phyloP scores from a whole-genome alignment of 2,329 filamentous ascomycete species.

The Talaromyces sp. region DNA sequence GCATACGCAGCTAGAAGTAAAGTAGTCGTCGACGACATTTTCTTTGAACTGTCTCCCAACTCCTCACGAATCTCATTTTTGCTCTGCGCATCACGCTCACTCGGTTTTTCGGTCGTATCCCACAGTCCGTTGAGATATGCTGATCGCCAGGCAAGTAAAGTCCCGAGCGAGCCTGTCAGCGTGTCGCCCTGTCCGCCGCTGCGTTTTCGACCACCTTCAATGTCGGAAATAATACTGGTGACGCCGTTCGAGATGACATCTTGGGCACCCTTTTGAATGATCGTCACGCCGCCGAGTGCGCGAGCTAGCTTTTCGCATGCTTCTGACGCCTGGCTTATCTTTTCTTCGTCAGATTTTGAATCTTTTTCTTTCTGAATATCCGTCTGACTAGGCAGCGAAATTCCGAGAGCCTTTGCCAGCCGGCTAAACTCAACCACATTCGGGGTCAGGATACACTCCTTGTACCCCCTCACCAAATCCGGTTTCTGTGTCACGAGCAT shows the following conservation, averaged over 20 bases:
- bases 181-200: constrained; percentile 95
- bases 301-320: constrained; percentile 65
- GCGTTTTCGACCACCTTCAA: constrained; percentile 77
- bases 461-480: constrained; percentile 72
- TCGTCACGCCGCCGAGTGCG: constrained; percentile 78
- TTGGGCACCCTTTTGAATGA: constrained; percentile 79
- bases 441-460: constrained; percentile 80
- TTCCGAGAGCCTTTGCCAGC: constrained; percentile 66
- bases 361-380: constrained; percentile 37
- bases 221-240: constrained; percentile 67
- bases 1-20: constrained; percentile 77
- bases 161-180: constrained; percentile 81
- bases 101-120: constrained; percentile 42
- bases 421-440: constrained; percentile 91
- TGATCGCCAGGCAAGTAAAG: constrained; percentile 79
- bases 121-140: constrained; percentile 81
- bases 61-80: constrained; percentile 37
- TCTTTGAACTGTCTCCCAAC: constrained; percentile 41
- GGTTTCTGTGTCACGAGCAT: constrained; percentile 70
- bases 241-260: constrained; percentile 81
- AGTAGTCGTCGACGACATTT: constrained; percentile 54
- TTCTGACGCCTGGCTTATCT: constrained; percentile 43
- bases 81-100: constrained; percentile 21
- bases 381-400: constrained; percentile 48
- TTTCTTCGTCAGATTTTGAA: constrained; percentile 31